Evolutionary conservation across 176 grass and related monocot genomes (phyloP).

Genomic region (Zea mays): DNA sequence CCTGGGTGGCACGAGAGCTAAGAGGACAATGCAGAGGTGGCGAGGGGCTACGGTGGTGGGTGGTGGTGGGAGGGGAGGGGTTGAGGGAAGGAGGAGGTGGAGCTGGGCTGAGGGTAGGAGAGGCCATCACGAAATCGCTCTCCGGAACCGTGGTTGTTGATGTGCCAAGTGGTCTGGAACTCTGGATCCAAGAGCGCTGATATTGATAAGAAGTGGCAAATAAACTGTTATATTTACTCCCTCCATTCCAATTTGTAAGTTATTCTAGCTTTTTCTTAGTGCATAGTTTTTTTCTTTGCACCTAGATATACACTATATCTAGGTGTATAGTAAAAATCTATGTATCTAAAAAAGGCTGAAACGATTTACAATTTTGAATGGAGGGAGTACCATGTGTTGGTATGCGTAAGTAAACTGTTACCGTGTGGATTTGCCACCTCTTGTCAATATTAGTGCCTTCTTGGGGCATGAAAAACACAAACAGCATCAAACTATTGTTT

Average conservation of each 20-base stretch:
- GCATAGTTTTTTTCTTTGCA: neutral
- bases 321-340: neutral
- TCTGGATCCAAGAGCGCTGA: neutral
- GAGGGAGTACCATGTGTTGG: neutral
- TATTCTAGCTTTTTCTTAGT: neutral
- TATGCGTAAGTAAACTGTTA: neutral
- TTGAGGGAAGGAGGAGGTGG: too few species aligned
- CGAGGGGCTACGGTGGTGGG: too few species aligned
- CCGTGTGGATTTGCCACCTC: neutral
- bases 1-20: too few species aligned
- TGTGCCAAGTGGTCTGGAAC: too few species aligned
- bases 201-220: neutral
- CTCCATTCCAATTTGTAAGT: neutral
- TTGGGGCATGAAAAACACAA: neutral
- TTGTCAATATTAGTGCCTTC: conserved; percentile 10
- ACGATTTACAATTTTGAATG: neutral
- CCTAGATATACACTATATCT: neutral
- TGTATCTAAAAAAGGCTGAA: neutral
- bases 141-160: too few species aligned
- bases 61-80: too few species aligned
- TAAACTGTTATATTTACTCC: neutral
- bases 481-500: neutral
- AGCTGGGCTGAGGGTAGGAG: too few species aligned
- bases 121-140: too few species aligned
- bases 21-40: too few species aligned